Conservation (phyloP, 148 eudicot species). For the Suaeda aralocaspica region DNA sequence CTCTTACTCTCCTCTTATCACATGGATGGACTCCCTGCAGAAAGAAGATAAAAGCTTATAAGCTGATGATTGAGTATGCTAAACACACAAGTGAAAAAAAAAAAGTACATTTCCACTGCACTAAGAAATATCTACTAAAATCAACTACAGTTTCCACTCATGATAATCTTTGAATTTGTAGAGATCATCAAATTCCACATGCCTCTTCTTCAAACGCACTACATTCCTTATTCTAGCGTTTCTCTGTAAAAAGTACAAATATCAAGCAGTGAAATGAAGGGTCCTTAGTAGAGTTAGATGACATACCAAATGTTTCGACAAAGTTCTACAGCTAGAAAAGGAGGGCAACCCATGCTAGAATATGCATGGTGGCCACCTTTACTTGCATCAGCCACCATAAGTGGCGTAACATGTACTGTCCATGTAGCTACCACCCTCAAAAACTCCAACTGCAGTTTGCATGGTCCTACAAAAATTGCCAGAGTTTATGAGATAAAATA, state of each 20-base stretch:
- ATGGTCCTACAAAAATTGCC: slow-evolving; percentile 56
- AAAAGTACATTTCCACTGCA: no score
- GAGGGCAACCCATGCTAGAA: slow-evolving; percentile 74
- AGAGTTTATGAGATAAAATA: not conserved
- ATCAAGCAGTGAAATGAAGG: no score
- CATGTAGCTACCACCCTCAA: slow-evolving; percentile 59
- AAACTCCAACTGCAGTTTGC: slow-evolving; percentile 91
- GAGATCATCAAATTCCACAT: no score
- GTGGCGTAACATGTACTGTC: slow-evolving; percentile 56
- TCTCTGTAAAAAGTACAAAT: no score
- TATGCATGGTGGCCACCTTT: slow-evolving; percentile 66
- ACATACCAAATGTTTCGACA: slow-evolving; percentile 84
- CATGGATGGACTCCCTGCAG: slow-evolving; percentile 92
- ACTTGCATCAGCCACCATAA: slow-evolving; percentile 72
- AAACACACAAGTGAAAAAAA: not conserved
- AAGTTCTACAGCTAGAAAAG: slow-evolving; percentile 71
- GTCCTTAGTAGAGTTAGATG: slow-evolving; percentile 7
- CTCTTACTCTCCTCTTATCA: slow-evolving; percentile 70
- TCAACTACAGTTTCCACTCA: no score
- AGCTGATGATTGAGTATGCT: not conserved
- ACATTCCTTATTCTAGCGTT: no score
- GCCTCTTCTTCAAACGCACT: no score
- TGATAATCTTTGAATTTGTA: no score
- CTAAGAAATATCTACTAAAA: no score
- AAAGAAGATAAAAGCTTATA: not conserved